A percentile compares a stretch with the other conserved stretches of the same genome.
Evolutionary conservation across 306 rosid species (phyloP).

Genomic region (Delonix regia): DNA sequence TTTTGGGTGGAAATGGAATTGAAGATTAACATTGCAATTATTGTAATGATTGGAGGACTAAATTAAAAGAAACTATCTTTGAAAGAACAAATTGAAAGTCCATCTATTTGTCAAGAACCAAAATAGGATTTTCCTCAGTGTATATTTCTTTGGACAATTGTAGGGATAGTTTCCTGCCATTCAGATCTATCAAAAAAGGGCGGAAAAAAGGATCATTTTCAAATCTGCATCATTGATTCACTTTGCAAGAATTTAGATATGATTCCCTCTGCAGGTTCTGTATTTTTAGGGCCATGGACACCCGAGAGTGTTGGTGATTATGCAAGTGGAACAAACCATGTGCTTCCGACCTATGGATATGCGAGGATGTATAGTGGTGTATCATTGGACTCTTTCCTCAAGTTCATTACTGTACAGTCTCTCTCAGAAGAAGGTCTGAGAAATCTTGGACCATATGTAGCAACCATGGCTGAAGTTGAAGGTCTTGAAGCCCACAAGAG

Average conservation of each 20-base stretch:
- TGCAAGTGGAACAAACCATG: slow-evolving; percentile 98
- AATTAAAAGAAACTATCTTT: background rate
- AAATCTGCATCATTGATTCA: background rate
- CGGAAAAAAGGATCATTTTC: background rate
- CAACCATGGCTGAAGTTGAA: slow-evolving; percentile 93
- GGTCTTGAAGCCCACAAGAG: slow-evolving; percentile 94
- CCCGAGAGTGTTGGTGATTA: slow-evolving; percentile 98
- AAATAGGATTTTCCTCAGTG: too few relatives aligned
- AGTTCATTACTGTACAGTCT: slow-evolving; percentile 91
- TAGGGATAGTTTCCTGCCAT: background rate
- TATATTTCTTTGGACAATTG: background rate
- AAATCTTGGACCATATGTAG: slow-evolving; percentile 88
- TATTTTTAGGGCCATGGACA: slow-evolving; percentile 92
- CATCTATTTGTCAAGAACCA: background rate
- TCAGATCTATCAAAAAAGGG: background rate
- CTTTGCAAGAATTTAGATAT: slow-evolving; percentile 22
- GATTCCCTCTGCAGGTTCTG: slow-evolving; percentile 69
- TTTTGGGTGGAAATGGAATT: too few relatives aligned
- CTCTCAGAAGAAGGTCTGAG: slow-evolving; percentile 86
- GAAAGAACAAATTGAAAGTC: background rate
- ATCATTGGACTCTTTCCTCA: slow-evolving; percentile 86
- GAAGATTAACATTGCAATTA: too few relatives aligned
- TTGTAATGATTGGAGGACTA: too few relatives aligned
- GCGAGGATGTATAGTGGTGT: slow-evolving; percentile 96
- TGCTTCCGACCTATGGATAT: slow-evolving; percentile 97